Evolutionary conservation across 352 stramenopile species (phyloP), one percentile per base, ranked within the genome.

Genomic region (Pilasporangium apinafurcum): DNA sequence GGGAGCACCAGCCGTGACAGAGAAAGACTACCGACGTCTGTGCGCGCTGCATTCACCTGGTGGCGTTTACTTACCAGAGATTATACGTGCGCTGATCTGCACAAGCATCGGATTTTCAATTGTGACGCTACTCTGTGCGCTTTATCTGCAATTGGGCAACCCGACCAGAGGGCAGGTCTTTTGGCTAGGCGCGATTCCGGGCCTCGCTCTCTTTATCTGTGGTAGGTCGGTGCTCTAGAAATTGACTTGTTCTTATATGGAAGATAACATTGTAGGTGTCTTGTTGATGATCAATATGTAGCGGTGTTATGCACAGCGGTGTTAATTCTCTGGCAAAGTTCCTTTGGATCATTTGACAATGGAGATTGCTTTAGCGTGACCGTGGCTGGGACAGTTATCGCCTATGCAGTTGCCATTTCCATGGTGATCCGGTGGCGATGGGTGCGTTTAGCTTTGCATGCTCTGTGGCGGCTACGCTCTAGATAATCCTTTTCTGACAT

Each of bases 401-500:
- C 73, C n/a, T 87, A 76, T 38, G 50, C 65, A 12, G 55, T 68
- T 36, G 63, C 73, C 8, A 64, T 91, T 32, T 87, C 79, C 21
- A 91, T 91, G 79, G 45, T 65, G 22, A 72, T 87, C 16, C 72
- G 73, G 14, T 91, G 76, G 75, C 75, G 75, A 51, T 91, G 75
- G 73, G 71, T 80, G 44, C 24, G 69, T 60, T 10, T 17, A 12
- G 9, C n/a, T 39, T 21, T 39, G 17, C n/a, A n/a, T n/a, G n/a
- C n/a, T n/a, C n/a, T n/a, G n/a, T n/a, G n/a, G n/a, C n/a, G n/a
- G n/a, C n/a, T n/a, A n/a, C n/a, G n/a, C 16, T 39, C 34, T n/a
- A 27, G 28, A 31, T 13, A 18, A 3, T 20, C 16, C 29, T 34
- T 5, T 10, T 20, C 5, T 46, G 9, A 26, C 5, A 12, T 18